Percentiles rank a stretch among this genome's conserved stretches.
Conservation (phyloP, 257 asterid genomes). For the Asclepias syriaca region DNA sequence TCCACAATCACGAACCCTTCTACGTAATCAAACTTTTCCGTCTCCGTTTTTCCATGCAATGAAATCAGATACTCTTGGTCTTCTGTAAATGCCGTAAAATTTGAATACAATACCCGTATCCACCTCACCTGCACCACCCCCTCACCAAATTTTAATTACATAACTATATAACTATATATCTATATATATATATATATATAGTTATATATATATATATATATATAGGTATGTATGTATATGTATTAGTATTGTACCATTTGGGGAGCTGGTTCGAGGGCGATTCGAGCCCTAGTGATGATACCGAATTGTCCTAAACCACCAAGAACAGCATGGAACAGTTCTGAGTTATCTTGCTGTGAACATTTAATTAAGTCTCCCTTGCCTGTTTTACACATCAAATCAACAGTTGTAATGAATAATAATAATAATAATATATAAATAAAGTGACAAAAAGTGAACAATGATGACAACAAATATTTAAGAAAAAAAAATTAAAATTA, state of each 20-base stretch:
- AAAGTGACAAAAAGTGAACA: slow-evolving; percentile 1
- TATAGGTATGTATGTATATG: no score
- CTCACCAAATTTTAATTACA: neutral
- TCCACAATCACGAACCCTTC: slow-evolving; percentile 79
- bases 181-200: no score
- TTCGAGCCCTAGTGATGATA: slow-evolving; percentile 73
- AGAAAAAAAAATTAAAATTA: slow-evolving; percentile 3
- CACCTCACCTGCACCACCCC: slow-evolving; percentile 56
- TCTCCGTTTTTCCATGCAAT: slow-evolving; percentile 33
- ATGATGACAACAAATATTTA: slow-evolving; percentile 16
- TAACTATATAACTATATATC: no score
- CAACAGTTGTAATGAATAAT: neutral
- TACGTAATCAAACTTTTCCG: slow-evolving; percentile 55
- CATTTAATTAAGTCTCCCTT: slow-evolving; percentile 69
- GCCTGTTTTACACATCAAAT: slow-evolving; percentile 37
- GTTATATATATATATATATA: no score
- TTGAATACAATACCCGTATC: slow-evolving; percentile 68
- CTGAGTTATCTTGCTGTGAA: slow-evolving; percentile 46
- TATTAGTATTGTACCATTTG: slow-evolving; percentile 47
- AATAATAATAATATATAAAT: neutral
- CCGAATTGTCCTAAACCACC: slow-evolving; percentile 91
- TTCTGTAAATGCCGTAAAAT: slow-evolving; percentile 50
- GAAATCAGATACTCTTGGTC: slow-evolving; percentile 80
- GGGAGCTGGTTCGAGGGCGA: slow-evolving; percentile 74
- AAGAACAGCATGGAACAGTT: slow-evolving; percentile 62